Evolutionary conservation across 345 rosid genomes (phyloP), one percentile per base, ranked within the genome.

Genomic region (Linum trigynum): DNA sequence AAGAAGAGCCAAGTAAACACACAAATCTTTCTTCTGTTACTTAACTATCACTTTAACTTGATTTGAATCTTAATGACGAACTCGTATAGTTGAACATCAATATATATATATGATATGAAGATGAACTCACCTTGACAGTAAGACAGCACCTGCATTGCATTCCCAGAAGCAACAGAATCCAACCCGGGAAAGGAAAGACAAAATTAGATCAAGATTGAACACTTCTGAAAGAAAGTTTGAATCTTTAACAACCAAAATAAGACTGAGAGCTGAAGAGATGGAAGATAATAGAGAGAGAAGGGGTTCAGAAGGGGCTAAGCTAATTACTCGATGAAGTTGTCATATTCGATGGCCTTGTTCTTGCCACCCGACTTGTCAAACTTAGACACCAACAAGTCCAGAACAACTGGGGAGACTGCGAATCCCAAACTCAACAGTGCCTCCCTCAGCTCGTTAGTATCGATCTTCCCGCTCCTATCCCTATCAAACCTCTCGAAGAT

Each of bases 391-490:
- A 92, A 78, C 77, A 92, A 75, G 61, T 92, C 94, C 67, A 92
- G 62, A 32, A 92, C 75, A 3, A 79, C 72, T 1, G 96, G 90
- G 1, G 97, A 78, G 38, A 90, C 92, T 0, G 83, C 51, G 70
- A 81, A 90, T 16, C 99, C 99, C 23, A 90, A 78, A 75, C 90
- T 86, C 69, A 79, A 1, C 17, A 92, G 84, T 7, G 98, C 98
- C 0, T 90, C 96, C 38, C 89, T 69, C 76, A 94, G 78, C 88
- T 94, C 99, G 61, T 80, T 82, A 1, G 71, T 53, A 70, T 94
- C 97, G 38, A 94, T 90, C 67, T 71, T 88, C 0, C 96, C 98
- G 57, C 98, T 92, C 76, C 92, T 82, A 65, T 94, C 99, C 62
- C 82, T 69, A 64, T 94, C 99, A 57, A 84, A 89, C 72, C 82